Percentiles rank a stretch among this genome's conserved stretches.
phyloP scores from a whole-genome alignment of 345 rosid genomes.

The Cardamine occulta region DNA sequence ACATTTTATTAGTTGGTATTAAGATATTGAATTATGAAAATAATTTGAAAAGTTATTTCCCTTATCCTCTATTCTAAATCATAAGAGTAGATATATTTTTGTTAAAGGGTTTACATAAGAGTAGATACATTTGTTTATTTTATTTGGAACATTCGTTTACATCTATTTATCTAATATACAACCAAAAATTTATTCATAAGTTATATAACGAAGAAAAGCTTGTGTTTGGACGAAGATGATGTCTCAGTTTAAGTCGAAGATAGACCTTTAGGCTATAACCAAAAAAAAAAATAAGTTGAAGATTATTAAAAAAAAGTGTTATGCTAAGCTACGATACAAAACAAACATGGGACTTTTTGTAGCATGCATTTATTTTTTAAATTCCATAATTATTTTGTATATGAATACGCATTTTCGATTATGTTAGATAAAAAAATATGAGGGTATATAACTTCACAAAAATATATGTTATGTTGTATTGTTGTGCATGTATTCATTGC shows the following conservation, averaged over 20 bases:
- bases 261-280: no score
- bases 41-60: no score
- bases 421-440: background rate
- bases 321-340: no score
- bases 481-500: background rate
- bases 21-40: no score
- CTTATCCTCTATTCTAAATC: no score
- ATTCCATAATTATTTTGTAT: background rate
- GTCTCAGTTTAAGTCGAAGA: background rate
- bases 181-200: background rate
- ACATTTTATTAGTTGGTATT: no score
- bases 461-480: background rate
- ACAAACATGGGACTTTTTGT: conserved; percentile 1
- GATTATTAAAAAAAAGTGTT: background rate
- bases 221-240: conserved; percentile 8
- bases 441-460: no score
- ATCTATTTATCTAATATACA: background rate
- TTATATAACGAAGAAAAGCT: background rate
- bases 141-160: background rate
- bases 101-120: no score
- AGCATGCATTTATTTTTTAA: background rate
- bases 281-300: background rate
- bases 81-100: no score
- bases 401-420: background rate
- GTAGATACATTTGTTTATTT: no score